Conservation (phyloP, 1,284 basidiomycete species). For the Cutaneotrichosporon cyanovorans region DNA sequence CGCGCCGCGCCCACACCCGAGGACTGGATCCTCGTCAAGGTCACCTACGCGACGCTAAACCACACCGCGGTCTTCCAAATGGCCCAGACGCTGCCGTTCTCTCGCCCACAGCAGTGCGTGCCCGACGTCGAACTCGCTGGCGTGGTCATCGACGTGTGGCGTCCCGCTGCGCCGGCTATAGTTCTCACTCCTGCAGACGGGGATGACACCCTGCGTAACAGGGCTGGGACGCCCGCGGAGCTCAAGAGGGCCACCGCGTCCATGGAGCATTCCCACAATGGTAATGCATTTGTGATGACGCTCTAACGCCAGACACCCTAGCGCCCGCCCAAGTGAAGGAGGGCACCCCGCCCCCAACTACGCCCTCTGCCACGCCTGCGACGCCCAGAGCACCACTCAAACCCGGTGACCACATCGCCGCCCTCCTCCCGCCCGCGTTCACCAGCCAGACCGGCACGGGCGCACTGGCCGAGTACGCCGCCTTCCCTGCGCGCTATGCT, state of each 20-base stretch:
- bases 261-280: too few species aligned
- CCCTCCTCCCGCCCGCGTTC: slow-evolving; percentile 6
- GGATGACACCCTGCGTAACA: not conserved
- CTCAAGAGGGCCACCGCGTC: too few species aligned
- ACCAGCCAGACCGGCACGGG: slow-evolving; percentile 4
- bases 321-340: too few species aligned
- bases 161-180: not conserved
- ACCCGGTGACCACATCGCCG: slow-evolving; percentile 7
- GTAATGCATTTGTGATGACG: too few species aligned
- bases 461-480: slow-evolving; percentile 5
- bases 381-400: too few species aligned
- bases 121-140: slow-evolving; percentile 14
- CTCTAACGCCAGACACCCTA: too few species aligned
- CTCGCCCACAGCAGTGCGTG: not conserved
- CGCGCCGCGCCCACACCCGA: not conserved
- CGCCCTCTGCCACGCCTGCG: too few species aligned
- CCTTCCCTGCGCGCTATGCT: slow-evolving; percentile 6
- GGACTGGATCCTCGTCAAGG: slow-evolving; percentile 10
- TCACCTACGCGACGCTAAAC: slow-evolving; percentile 9
- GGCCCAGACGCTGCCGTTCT: not conserved
- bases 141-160: slow-evolving; percentile 12
- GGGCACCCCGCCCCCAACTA: too few species aligned
- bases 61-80: slow-evolving; percentile 9
- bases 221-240: not conserved
- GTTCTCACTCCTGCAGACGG: too few species aligned